phyloP scores from a whole-genome alignment of 1,139 yeast species.

The Ogataea hybrid region DNA sequence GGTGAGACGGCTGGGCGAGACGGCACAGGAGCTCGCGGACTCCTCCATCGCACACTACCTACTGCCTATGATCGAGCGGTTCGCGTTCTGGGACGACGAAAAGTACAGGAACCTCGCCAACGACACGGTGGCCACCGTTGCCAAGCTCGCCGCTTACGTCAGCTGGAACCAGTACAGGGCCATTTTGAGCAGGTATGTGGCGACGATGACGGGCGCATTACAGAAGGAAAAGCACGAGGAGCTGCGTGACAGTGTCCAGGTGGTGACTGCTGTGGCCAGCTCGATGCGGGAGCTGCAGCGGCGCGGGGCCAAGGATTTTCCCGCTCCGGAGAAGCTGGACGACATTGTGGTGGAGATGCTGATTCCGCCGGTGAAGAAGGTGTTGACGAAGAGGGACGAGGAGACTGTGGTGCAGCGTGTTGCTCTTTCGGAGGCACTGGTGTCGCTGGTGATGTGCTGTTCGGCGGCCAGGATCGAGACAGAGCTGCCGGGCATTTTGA shows the following conservation, averaged over 20 bases:
- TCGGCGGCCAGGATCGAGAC: conserved; percentile 52
- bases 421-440: conserved; percentile 79
- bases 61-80: conserved; percentile 82
- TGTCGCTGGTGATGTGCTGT: conserved; percentile 66
- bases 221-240: conserved; percentile 40
- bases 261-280: conserved; percentile 62
- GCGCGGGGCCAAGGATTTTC: conserved; percentile 30
- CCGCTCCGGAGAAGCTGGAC: conserved; percentile 46
- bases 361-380: conserved; percentile 58
- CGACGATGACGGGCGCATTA: conserved; percentile 39
- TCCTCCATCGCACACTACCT: conserved; percentile 74
- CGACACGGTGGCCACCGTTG: conserved; percentile 67
- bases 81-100: conserved; percentile 57
- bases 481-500: conserved; percentile 77
- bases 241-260: conserved; percentile 57
- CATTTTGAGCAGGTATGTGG: conserved; percentile 65
- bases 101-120: conserved; percentile 70
- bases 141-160: conserved; percentile 54
- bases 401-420: conserved; percentile 75
- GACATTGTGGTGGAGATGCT: conserved; percentile 55
- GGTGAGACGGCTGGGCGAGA: conserved; percentile 54
- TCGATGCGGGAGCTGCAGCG: conserved; percentile 42
- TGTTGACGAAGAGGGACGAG: conserved; percentile 65
- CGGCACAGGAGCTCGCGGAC: conserved; percentile 44
- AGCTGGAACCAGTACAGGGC: conserved; percentile 85